Percentiles rank a stretch among this genome's conserved stretches.
Evolutionary conservation across 2,329 filamentous ascomycete genomes (phyloP).

Genomic region (Hymenoscyphus salicellus): DNA sequence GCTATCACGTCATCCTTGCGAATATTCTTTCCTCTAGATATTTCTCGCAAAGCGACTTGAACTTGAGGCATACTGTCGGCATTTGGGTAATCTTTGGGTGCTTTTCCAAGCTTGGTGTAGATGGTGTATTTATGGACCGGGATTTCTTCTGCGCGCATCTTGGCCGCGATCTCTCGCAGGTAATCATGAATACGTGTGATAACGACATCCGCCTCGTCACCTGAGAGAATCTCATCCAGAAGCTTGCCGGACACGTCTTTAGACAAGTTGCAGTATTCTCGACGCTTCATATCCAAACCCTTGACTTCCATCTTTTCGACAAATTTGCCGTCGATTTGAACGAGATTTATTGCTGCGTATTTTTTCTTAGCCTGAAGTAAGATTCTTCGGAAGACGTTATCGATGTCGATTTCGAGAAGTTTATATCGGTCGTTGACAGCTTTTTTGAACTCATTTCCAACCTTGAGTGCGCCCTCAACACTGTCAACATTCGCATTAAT

Average conservation of each 20-base stretch:
- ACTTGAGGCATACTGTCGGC: conserved; percentile 94
- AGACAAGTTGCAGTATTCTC: conserved; percentile 92
- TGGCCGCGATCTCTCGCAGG: conserved; percentile 74
- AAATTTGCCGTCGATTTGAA: conserved; percentile 84
- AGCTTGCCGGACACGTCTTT: conserved; percentile 91
- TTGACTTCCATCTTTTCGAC: conserved; percentile 97
- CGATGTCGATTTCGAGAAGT: conserved; percentile 94
- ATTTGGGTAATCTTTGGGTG: conserved; percentile 90
- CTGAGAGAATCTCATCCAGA: conserved; percentile 90
- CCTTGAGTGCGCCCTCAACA: conserved; percentile 82
- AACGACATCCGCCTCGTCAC: conserved; percentile 84
- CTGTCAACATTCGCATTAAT: conserved; percentile 98
- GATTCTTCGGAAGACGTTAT: conserved; percentile 92
- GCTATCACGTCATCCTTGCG: conserved; percentile 95
- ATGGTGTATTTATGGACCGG: conserved; percentile 90
- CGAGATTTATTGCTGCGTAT: conserved; percentile 93
- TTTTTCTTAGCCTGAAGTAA: conserved; percentile 98
- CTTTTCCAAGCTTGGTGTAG: conserved; percentile 94
- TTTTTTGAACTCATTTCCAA: conserved; percentile 92
- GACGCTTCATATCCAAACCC: conserved; percentile 93
- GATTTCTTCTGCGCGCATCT: conserved; percentile 79
- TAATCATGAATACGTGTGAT: conserved; percentile 92
- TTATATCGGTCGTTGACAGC: conserved; percentile 92
- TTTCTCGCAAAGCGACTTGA: conserved; percentile 86
- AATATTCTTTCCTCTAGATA: conserved; percentile 80